Evolutionary conservation across 768 basidiomycete species (phyloP).

Genomic region (Pulveroboletus sp.): DNA sequence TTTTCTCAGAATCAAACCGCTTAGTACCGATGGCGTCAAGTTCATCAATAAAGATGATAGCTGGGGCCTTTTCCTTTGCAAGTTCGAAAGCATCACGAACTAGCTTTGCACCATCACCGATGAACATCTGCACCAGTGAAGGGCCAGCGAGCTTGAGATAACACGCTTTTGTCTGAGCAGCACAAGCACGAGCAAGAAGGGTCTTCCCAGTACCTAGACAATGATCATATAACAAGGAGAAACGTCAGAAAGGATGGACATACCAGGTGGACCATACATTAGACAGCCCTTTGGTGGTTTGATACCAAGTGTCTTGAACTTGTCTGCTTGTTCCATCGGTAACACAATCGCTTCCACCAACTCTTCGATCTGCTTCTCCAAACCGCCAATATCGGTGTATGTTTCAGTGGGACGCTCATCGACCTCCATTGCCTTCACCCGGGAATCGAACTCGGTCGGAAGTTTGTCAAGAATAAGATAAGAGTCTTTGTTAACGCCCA

Average conservation of each 20-base stretch:
- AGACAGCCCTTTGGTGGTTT: constrained; percentile 95
- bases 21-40: constrained; percentile 99
- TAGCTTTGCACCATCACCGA: constrained; percentile 98
- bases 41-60: constrained; percentile 99
- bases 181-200: constrained; percentile 93
- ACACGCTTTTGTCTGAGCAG: constrained; percentile 96
- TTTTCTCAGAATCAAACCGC: constrained; percentile 98
- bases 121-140: constrained; percentile 99
- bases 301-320: constrained; percentile 98
- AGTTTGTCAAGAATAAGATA: constrained; percentile 94
- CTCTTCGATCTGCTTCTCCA: constrained; percentile 99
- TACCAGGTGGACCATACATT: constrained; percentile 98
- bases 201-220: constrained; percentile 89
- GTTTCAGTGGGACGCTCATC: constrained; percentile 97
- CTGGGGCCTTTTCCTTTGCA: constrained; percentile 96
- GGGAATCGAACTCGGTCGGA: constrained; percentile 94
- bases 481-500: constrained; percentile 99
- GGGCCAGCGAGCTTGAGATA: constrained; percentile 98
- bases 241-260: constrained; percentile 2
- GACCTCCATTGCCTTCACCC: constrained; percentile 99
- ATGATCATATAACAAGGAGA: neutral
- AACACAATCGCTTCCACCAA: constrained; percentile 96
- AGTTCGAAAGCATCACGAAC: constrained; percentile 98
- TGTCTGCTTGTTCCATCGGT: constrained; percentile 98
- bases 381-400: constrained; percentile 94